A percentile compares a stretch with the other conserved stretches of the same genome.
phyloP scores from a whole-genome alignment of 805 yeast genomes.

The Citeromyces matritensis region DNA sequence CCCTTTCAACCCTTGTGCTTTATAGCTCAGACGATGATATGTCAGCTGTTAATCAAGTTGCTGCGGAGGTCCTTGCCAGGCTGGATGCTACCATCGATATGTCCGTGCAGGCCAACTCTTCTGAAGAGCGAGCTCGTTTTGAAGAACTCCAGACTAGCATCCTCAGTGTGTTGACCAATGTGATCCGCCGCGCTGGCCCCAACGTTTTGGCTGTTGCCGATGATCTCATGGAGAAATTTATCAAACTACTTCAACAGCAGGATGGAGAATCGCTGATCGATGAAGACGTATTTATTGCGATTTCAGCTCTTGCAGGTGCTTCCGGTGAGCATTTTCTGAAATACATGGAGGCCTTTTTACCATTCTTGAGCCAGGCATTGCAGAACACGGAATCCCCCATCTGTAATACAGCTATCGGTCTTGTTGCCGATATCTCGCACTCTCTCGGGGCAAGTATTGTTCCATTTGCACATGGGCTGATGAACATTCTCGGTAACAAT shows the following conservation, averaged over 20 bases:
- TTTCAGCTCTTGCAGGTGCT: constrained; percentile 80
- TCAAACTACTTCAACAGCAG: constrained; percentile 48
- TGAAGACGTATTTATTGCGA: constrained; percentile 87
- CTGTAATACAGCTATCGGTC: constrained; percentile 83
- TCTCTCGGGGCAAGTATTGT: constrained; percentile 64
- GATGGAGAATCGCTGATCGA: constrained; percentile 62
- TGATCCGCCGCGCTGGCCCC: constrained; percentile 65
- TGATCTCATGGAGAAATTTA: constrained; percentile 68
- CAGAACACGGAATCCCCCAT: constrained; percentile 73
- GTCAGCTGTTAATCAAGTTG: constrained; percentile 55
- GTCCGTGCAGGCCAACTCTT: constrained; percentile 39
- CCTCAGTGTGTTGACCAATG: constrained; percentile 64
- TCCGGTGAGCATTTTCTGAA: constrained; percentile 54
- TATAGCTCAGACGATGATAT: constrained; percentile 60
- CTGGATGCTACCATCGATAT: constrained; percentile 54
- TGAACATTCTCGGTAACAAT: constrained; percentile 68
- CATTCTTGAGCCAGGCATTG: constrained; percentile 67
- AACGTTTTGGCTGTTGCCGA: constrained; percentile 62
- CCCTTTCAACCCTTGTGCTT: constrained; percentile 68
- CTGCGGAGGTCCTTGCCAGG: constrained; percentile 58
- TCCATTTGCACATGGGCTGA: constrained; percentile 66
- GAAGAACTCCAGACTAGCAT: constrained; percentile 83
- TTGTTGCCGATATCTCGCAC: constrained; percentile 88
- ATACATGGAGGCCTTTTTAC: constrained; percentile 73
- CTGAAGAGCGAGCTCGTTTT: constrained; percentile 63